phyloP scores from a whole-genome alignment of 768 basidiomycete species.

The Polyporus arcularius region DNA sequence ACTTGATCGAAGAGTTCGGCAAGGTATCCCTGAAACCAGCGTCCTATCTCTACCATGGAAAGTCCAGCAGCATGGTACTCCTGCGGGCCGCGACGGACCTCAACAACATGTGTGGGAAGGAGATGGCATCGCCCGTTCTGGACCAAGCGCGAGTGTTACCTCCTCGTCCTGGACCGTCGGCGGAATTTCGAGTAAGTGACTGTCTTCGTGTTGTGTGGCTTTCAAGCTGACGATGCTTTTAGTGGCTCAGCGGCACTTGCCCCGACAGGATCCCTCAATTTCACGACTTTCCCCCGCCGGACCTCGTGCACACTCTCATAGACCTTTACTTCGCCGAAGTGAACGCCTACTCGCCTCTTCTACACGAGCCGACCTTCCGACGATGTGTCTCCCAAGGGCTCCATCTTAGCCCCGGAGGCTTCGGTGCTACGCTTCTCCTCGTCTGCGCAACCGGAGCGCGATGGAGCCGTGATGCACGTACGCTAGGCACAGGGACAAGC shows the following conservation, averaged over 20 bases:
- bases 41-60: neutral
- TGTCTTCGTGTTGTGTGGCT: no score
- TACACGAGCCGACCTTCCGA: slow-evolving; percentile 74
- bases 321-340: slow-evolving; percentile 62
- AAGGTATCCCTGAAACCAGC: neutral
- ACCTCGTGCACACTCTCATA: slow-evolving; percentile 53
- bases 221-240: neutral
- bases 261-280: slow-evolving; percentile 4
- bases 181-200: neutral
- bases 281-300: slow-evolving; percentile 49
- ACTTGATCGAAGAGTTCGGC: neutral
- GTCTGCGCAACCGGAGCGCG: slow-evolving; percentile 73
- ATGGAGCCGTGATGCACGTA: slow-evolving; percentile 41
- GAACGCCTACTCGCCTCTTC: slow-evolving; percentile 64
- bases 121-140: neutral
- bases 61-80: neutral
- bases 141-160: neutral
- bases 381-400: slow-evolving; percentile 46
- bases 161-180: neutral
- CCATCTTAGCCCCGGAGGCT: slow-evolving; percentile 51
- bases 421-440: slow-evolving; percentile 62
- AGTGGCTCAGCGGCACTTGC: neutral
- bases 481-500: slow-evolving; percentile 18
- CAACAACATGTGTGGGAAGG: neutral
- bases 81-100: neutral